Evolutionary conservation across 345 rosid genomes (phyloP).

Genomic region (Heritiera littoralis): DNA sequence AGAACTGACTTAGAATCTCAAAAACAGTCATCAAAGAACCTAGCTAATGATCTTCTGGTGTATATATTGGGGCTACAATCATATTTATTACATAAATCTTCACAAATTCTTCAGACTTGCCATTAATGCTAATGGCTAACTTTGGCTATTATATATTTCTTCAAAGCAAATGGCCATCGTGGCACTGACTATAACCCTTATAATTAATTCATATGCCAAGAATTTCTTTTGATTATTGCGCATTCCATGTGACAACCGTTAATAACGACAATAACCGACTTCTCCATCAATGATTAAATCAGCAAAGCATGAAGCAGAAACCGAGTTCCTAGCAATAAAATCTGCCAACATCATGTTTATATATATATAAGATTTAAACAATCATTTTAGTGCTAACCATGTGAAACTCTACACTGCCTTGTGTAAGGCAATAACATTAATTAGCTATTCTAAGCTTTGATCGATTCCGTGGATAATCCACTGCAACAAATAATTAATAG

Average conservation of each 20-base stretch:
- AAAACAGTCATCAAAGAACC: not conserved
- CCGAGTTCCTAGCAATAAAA: constrained; percentile 7
- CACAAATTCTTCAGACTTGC: not conserved
- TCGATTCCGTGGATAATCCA: constrained; percentile 14
- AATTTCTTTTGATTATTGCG: not conserved
- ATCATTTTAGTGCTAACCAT: constrained; percentile 13
- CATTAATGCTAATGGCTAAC: not conserved
- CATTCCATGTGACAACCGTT: constrained; percentile 31
- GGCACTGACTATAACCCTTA: not conserved
- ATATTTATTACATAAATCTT: not conserved
- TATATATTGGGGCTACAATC: not conserved
- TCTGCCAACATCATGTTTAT: constrained; percentile 1
- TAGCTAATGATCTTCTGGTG: no score
- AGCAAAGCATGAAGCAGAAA: constrained; percentile 10
- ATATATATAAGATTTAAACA: not conserved
- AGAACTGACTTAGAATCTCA: not conserved
- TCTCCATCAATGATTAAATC: constrained; percentile 9
- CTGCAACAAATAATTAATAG: not conserved
- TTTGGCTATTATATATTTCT: not conserved
- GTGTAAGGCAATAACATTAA: not conserved
- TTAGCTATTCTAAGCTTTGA: not conserved
- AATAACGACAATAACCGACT: constrained; percentile 22
- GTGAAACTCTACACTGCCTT: constrained; percentile 10
- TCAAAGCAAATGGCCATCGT: not conserved
- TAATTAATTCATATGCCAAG: not conserved